A percentile compares a stretch with the other conserved stretches of the same genome.
Evolutionary conservation across 192 early-diverging fungal species (phyloP).

Genomic region (Funneliformis geosporum): DNA sequence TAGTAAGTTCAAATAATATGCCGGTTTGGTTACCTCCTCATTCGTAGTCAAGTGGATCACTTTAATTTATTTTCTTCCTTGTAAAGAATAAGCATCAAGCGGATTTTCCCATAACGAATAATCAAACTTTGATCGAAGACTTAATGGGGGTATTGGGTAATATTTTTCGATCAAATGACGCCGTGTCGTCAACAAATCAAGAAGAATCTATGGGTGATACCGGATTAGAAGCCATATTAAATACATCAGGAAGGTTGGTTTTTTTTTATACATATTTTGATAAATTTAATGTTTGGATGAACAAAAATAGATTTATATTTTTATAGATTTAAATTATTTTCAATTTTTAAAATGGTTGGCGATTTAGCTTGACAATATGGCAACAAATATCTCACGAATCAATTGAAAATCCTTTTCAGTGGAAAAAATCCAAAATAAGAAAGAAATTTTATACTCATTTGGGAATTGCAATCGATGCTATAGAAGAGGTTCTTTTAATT

Average conservation of each 20-base stretch:
- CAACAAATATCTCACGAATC: constrained; percentile 13
- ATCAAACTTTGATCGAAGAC: neutral
- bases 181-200: neutral
- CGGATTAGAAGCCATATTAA: neutral
- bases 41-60: neutral
- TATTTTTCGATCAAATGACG: neutral
- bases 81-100: neutral
- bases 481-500: constrained; percentile 35
- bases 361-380: constrained; percentile 23
- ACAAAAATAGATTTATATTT: neutral
- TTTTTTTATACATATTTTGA: neutral
- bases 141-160: neutral
- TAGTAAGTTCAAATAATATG: neutral
- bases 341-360: neutral
- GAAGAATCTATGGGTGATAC: neutral
- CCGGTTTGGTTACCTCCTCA: neutral
- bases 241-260: neutral
- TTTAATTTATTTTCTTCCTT: neutral
- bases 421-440: constrained; percentile 44
- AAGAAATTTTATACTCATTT: constrained; percentile 44
- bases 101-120: neutral
- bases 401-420: constrained; percentile 42
- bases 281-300: neutral
- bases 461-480: constrained; percentile 35
- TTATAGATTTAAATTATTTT: neutral